phyloP scores from a whole-genome alignment of 257 asterid species.

The Vinca minor region DNA sequence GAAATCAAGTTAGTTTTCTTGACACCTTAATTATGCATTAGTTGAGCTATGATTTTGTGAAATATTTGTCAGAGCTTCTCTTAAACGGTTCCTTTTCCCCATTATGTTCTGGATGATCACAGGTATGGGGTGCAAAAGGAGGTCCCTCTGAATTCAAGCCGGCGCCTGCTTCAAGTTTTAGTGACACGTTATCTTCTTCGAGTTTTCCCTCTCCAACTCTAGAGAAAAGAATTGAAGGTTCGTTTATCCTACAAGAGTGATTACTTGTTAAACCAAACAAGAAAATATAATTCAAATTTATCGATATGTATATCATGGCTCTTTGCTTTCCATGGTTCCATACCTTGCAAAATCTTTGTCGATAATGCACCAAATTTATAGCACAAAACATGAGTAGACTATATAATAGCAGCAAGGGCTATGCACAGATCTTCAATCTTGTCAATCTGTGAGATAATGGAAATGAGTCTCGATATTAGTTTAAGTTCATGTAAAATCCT shows the following conservation, averaged over 20 bases:
- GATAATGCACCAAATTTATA: too few species aligned
- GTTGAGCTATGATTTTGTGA: neutral
- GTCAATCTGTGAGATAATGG: neutral
- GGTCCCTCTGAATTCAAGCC: conserved; percentile 89
- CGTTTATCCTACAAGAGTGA: conserved; percentile 67
- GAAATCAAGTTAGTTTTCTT: conserved; percentile 60
- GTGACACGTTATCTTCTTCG: conserved; percentile 46
- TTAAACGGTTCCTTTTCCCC: neutral
- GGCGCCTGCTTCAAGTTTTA: conserved; percentile 67
- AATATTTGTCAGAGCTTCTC: neutral
- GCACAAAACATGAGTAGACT: too few species aligned
- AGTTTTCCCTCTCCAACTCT: conserved; percentile 41
- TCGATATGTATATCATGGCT: neutral
- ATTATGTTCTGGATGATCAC: conserved; percentile 10
- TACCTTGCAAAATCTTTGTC: neutral
- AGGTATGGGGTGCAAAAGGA: conserved; percentile 94
- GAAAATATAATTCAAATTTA: conserved; percentile 26
- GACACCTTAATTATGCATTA: neutral
- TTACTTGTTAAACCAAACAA: conserved; percentile 8
- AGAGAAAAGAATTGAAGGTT: conserved; percentile 50
- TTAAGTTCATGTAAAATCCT: too few species aligned
- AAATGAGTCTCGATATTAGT: too few species aligned
- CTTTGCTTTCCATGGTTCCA: neutral
- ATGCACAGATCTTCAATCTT: neutral
- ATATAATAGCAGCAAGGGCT: too few species aligned